phyloP scores from a whole-genome alignment of 345 rosid species.

The Eucalyptus sideroxylon region DNA sequence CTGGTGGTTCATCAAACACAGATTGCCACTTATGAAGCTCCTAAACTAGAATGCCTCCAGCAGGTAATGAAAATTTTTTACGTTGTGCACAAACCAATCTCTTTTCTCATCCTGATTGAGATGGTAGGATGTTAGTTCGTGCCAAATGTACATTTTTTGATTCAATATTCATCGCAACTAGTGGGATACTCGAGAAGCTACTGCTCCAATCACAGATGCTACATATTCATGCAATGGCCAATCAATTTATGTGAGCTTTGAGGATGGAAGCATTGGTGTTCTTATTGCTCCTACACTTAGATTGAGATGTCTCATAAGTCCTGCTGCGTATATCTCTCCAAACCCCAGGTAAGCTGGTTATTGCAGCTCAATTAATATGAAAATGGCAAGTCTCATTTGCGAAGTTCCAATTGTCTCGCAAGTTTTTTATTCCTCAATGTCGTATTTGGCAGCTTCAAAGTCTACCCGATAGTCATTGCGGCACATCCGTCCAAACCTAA shows the following conservation, averaged over 20 bases:
- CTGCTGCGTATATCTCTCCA: slow-evolving; percentile 47
- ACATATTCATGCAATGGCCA: slow-evolving; percentile 77
- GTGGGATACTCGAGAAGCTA: slow-evolving; percentile 58
- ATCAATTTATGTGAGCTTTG: slow-evolving; percentile 65
- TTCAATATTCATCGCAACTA: not conserved
- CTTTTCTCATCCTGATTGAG: not conserved
- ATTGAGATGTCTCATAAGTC: slow-evolving; percentile 61
- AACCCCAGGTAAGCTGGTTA: slow-evolving; percentile 42
- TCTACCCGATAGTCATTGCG: slow-evolving; percentile 60
- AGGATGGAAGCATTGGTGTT: slow-evolving; percentile 59
- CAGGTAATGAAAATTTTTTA: slow-evolving; percentile 26
- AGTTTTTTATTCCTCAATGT: not conserved
- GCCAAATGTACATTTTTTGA: not conserved
- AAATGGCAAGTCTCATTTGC: not conserved
- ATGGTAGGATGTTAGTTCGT: not conserved
- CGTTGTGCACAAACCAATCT: not conserved
- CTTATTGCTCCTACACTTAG: slow-evolving; percentile 47
- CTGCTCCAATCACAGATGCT: slow-evolving; percentile 69
- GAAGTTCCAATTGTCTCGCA: fast-evolving
- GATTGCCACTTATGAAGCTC: slow-evolving; percentile 63
- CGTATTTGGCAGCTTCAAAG: slow-evolving; percentile 37
- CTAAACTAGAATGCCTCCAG: slow-evolving; percentile 52
- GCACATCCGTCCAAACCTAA: slow-evolving; percentile 55
- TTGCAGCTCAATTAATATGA: not conserved
- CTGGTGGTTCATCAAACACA: slow-evolving; percentile 75